These are phyloP conservation scores for Nepenthes alata DNA, from an alignment of 179 eudicot species.

Conservation along the genomic window DNA sequence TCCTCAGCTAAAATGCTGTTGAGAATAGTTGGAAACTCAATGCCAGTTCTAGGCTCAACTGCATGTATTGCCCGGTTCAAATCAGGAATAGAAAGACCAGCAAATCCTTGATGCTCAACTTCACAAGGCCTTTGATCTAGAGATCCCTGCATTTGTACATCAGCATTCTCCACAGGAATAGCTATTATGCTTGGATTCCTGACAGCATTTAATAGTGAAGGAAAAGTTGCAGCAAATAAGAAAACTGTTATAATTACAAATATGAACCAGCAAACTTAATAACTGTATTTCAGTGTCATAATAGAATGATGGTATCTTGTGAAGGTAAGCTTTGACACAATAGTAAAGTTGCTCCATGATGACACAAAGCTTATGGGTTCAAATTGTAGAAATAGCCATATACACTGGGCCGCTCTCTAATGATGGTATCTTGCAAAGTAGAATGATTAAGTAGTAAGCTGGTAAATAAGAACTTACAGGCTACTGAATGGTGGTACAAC, in stretches of 20 bases:
- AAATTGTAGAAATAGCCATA: too few species aligned
- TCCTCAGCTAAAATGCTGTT: constrained; percentile 34
- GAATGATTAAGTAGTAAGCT: background rate
- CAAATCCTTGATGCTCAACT: constrained; percentile 34
- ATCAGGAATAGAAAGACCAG: constrained; percentile 26
- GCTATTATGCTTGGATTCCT: constrained; percentile 42
- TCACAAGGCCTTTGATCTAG: constrained; percentile 45
- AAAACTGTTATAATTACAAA: background rate
- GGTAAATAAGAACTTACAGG: constrained; percentile 28
- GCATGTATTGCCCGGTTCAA: constrained; percentile 39
- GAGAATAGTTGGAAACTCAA: constrained; percentile 65
- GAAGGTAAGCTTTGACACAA: too few species aligned
- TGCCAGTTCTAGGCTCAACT: constrained; percentile 80
- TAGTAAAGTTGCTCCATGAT: too few species aligned
- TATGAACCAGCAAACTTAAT: background rate
- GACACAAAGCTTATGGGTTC: too few species aligned
- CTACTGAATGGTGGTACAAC: constrained; percentile 43
- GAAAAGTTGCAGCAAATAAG: background rate
- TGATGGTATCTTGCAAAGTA: too few species aligned
- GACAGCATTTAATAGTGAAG: constrained; percentile 9
- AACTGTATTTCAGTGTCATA: too few species aligned
- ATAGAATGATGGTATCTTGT: too few species aligned
- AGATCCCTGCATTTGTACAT: constrained; percentile 26
- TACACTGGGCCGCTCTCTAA: too few species aligned
- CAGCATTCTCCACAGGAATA: constrained; percentile 34